A percentile compares a stretch with the other conserved stretches of the same genome.
Conservation (phyloP, 495 filamentous ascomycete genomes). For the Penicillium soppii region DNA sequence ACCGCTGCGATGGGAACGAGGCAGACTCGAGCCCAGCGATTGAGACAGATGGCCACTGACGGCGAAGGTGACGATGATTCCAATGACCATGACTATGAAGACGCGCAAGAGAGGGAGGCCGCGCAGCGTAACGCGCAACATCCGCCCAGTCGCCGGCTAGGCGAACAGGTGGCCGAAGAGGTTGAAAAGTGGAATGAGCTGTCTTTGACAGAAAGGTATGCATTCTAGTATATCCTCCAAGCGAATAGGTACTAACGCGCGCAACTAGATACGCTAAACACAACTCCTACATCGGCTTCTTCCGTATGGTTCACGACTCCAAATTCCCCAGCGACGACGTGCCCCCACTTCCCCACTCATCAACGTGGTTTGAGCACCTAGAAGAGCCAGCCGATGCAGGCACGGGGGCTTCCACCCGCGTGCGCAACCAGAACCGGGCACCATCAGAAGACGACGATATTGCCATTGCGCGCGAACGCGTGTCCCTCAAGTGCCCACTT, state of each 20-base stretch:
- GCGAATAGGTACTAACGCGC: background rate
- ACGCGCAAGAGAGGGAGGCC: slow-evolving; percentile 19
- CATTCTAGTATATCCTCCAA: background rate
- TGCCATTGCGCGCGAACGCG: slow-evolving; percentile 64
- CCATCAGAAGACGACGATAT: slow-evolving; percentile 66
- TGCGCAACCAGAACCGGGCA: slow-evolving; percentile 25
- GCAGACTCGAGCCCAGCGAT: slow-evolving; percentile 19
- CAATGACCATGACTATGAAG: slow-evolving; percentile 31
- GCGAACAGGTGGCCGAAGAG: slow-evolving; percentile 26
- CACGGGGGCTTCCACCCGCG: slow-evolving; percentile 7
- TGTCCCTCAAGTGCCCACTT: slow-evolving; percentile 78
- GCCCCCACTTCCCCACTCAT: slow-evolving; percentile 62
- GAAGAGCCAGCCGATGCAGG: slow-evolving; percentile 38
- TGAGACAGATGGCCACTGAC: slow-evolving; percentile 16
- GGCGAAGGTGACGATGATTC: slow-evolving; percentile 22
- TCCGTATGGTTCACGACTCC: slow-evolving; percentile 73
- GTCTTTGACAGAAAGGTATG: slow-evolving; percentile 42
- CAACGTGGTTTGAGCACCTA: slow-evolving; percentile 67
- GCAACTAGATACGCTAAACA: slow-evolving; percentile 61
- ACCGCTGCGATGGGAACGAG: slow-evolving; percentile 6
- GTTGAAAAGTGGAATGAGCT: slow-evolving; percentile 29
- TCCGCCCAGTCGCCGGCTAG: slow-evolving; percentile 26
- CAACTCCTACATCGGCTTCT: slow-evolving; percentile 79
- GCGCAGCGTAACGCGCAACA: slow-evolving; percentile 20
- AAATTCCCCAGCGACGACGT: slow-evolving; percentile 62